These are phyloP conservation scores for Geranomyces variabilis DNA, from an alignment of 192 early-diverging fungal species.

Conservation along the genomic window DNA sequence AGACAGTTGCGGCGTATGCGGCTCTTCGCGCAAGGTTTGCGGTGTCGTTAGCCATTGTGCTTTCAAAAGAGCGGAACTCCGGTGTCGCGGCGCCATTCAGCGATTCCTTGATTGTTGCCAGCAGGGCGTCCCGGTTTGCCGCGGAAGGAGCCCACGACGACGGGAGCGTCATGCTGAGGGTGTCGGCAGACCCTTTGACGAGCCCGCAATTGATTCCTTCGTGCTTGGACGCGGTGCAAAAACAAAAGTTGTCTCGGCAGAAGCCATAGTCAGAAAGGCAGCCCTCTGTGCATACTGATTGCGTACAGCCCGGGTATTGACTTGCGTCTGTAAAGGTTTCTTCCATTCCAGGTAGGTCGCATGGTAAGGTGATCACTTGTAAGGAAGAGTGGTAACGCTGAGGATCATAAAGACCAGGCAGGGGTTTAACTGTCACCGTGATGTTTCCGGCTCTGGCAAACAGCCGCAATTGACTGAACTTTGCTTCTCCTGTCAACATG, in stretches of 20 bases:
- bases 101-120: not conserved
- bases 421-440: not conserved
- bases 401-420: not conserved
- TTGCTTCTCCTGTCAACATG: conserved; percentile 12
- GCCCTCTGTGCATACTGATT: conserved; percentile 5
- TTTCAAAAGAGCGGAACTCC: not conserved
- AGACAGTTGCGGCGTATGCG: not conserved
- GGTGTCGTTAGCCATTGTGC: not conserved
- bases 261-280: conserved; percentile 22
- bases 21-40: not conserved
- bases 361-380: conserved; percentile 4
- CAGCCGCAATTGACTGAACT: conserved; percentile 6
- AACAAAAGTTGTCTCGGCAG: conserved; percentile 13
- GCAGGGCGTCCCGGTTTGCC: conserved; percentile 1
- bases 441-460: not conserved
- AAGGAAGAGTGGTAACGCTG: not conserved
- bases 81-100: not conserved
- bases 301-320: conserved; percentile 1
- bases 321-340: conserved; percentile 2
- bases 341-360: conserved; percentile 10
- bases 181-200: conserved; percentile 6
- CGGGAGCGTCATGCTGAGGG: conserved; percentile 6
- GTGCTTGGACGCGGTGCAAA: conserved; percentile 9
- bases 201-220: conserved; percentile 28
- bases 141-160: conserved; percentile 1